These are phyloP conservation scores for Conticribra weissflogii DNA, from an alignment of 108 stramenopile genomes.

Conservation along the genomic window DNA sequence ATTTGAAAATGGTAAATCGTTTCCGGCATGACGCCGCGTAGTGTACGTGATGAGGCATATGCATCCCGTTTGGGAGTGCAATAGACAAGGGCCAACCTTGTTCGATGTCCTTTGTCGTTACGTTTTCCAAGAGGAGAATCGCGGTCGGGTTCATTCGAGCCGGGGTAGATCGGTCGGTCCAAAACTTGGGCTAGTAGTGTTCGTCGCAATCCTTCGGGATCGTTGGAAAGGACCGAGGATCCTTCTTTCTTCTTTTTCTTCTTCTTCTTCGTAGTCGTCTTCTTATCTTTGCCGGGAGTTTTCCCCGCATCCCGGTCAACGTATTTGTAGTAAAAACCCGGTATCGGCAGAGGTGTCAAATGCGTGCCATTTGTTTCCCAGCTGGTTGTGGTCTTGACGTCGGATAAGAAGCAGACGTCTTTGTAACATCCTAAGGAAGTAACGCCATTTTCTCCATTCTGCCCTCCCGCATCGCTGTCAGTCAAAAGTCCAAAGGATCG, in stretches of 20 bases:
- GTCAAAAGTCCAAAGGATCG: slow-evolving; percentile 29
- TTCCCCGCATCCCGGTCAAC: slow-evolving; percentile 23
- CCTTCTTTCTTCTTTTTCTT: slow-evolving; percentile 8
- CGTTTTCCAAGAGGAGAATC: background rate
- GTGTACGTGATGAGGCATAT: slow-evolving; percentile 36
- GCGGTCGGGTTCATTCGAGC: background rate
- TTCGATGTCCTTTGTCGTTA: slow-evolving; percentile 12
- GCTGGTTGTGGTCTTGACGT: slow-evolving; percentile 25
- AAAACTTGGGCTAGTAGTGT: slow-evolving; percentile 38
- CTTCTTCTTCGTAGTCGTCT: too few species aligned
- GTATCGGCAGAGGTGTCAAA: slow-evolving; percentile 45
- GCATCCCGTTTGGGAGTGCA: slow-evolving; percentile 44
- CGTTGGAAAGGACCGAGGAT: slow-evolving; percentile 36
- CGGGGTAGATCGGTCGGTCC: slow-evolving; percentile 31
- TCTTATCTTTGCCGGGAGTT: too few species aligned
- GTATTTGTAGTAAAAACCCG: slow-evolving; percentile 47
- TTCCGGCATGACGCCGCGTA: slow-evolving; percentile 34
- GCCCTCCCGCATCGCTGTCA: slow-evolving; percentile 6
- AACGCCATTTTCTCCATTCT: background rate
- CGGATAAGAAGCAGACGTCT: slow-evolving; percentile 38
- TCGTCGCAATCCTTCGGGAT: slow-evolving; percentile 28
- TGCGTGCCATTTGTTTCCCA: slow-evolving; percentile 9
- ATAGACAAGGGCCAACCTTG: slow-evolving; percentile 37
- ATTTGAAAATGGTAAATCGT: slow-evolving; percentile 50
- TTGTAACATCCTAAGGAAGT: slow-evolving; percentile 28